Evolutionary conservation across 2,329 filamentous ascomycete species (phyloP).

Genomic region (Sporothrix luriei): DNA sequence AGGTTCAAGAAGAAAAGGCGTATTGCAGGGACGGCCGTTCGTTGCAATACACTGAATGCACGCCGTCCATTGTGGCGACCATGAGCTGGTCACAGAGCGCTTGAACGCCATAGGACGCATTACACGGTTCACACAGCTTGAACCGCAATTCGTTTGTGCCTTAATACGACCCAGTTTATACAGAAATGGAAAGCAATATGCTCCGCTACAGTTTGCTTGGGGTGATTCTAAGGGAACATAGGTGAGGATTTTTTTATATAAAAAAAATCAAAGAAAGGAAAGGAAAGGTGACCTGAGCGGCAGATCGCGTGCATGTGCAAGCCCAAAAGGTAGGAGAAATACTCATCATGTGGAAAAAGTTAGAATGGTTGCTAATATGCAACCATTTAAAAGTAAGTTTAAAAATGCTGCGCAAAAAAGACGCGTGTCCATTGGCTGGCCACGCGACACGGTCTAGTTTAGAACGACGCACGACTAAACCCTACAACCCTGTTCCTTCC

Average conservation of each 20-base stretch:
- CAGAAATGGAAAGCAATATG: background rate
- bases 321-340: background rate
- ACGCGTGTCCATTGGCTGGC: conserved; percentile 36
- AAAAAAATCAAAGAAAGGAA: background rate
- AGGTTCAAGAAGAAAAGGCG: no score
- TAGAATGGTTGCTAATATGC: background rate
- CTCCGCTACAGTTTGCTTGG: background rate
- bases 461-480: background rate
- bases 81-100: background rate
- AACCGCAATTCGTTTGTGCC: background rate
- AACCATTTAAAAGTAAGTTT: conserved; percentile 4
- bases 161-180: conserved; percentile 12
- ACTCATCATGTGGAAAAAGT: background rate
- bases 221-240: no score
- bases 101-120: no score
- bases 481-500: conserved; percentile 18
- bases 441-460: conserved; percentile 34
- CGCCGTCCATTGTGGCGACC: background rate
- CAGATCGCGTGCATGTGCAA: conserved; percentile 24
- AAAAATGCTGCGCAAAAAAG: background rate
- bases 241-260: no score
- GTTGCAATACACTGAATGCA: background rate
- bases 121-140: no score
- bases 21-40: background rate
- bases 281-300: background rate